Evolutionary conservation across 768 basidiomycete species (phyloP).

Genomic region (Russula virescens): DNA sequence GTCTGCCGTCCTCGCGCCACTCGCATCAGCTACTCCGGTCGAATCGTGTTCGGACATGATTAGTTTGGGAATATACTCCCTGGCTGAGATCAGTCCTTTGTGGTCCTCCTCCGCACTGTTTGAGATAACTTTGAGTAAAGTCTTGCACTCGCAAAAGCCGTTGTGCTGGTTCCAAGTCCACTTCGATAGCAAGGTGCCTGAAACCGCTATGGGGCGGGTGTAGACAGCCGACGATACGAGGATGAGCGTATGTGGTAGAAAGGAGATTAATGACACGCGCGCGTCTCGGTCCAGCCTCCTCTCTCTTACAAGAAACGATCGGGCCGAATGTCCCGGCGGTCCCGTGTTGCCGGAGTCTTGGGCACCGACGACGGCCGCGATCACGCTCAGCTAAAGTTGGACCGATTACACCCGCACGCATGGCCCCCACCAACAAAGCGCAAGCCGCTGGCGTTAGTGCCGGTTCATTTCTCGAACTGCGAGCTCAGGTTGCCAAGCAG

Average conservation of each 20-base stretch:
- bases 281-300: no score
- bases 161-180: not conserved
- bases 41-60: conserved; percentile 12
- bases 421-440: conserved; percentile 52
- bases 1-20: not conserved
- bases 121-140: not conserved
- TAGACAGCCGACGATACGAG: not conserved
- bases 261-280: not conserved
- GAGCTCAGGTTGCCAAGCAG: conserved; percentile 46
- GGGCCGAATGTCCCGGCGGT: conserved; percentile 4
- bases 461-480: conserved; percentile 77
- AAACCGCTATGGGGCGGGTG: not conserved
- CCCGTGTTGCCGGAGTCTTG: not conserved
- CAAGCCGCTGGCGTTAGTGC: conserved; percentile 67
- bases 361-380: not conserved
- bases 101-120: conserved; percentile 1
- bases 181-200: not conserved
- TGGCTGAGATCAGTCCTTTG: not conserved
- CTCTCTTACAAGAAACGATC: not conserved
- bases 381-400: no score
- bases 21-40: not conserved
- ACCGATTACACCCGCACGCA: conserved; percentile 14
- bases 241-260: not conserved
- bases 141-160: not conserved
- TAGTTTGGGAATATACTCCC: not conserved